Conservation (phyloP, 129 eudicot genomes). For the Flaveria brownii region DNA sequence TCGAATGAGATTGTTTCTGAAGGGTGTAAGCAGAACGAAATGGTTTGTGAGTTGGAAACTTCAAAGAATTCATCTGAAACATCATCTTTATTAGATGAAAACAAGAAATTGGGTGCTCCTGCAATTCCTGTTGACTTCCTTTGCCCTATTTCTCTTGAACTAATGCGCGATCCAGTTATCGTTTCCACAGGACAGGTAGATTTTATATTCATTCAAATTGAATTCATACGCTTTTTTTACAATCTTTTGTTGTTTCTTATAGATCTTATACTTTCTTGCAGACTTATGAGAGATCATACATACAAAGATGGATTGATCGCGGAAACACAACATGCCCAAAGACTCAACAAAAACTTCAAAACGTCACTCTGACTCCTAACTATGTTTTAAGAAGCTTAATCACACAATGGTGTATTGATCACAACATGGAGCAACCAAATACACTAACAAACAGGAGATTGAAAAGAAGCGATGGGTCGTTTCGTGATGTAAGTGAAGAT, state of each 20-base stretch:
- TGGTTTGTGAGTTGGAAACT: conserved; percentile 31
- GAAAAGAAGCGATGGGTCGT: conserved; percentile 82
- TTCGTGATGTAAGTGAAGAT: conserved; percentile 83
- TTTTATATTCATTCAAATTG: not conserved
- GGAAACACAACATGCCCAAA: conserved; percentile 90
- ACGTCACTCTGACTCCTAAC: conserved; percentile 68
- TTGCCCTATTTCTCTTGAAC: conserved; percentile 85
- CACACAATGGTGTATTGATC: conserved; percentile 60
- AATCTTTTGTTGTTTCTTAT: not conserved
- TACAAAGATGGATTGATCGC: conserved; percentile 87
- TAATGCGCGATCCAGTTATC: conserved; percentile 91
- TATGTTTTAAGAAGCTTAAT: conserved; percentile 71
- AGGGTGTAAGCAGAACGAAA: conserved; percentile 31
- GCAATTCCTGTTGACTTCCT: conserved; percentile 74
- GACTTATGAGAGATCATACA: conserved; percentile 90
- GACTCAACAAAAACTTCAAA: conserved; percentile 77
- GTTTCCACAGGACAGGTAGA: conserved; percentile 94
- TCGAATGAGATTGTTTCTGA: conserved; percentile 35
- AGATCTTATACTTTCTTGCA: conserved; percentile 32
- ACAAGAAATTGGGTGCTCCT: conserved; percentile 55
- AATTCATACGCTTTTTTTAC: not conserved
- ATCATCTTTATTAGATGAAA: conserved; percentile 39
- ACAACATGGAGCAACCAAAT: conserved; percentile 67
- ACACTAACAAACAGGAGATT: conserved; percentile 52
- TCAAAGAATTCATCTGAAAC: conserved; percentile 41